Evolutionary conservation across 2,329 filamentous ascomycete species (phyloP).

Genomic region (Blastomyces emzantsi): DNA sequence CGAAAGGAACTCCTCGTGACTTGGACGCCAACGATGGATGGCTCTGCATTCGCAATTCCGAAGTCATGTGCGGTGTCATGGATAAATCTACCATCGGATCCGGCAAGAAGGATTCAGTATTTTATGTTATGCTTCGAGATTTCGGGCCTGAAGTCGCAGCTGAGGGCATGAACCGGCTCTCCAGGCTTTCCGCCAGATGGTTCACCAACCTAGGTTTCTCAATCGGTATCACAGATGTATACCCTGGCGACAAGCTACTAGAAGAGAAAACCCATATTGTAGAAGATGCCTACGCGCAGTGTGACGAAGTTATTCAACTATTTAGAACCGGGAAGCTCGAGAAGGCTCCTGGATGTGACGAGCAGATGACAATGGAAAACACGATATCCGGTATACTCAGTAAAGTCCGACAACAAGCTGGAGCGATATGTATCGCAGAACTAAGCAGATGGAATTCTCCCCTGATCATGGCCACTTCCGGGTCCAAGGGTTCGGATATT

Average conservation of each 20-base stretch:
- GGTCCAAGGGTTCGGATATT: slow-evolving; percentile 93
- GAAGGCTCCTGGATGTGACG: slow-evolving; percentile 79
- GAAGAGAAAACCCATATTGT: slow-evolving; percentile 68
- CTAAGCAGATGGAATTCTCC: slow-evolving; percentile 88
- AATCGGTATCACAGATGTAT: slow-evolving; percentile 92
- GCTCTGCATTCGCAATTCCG: slow-evolving; percentile 89
- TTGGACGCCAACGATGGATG: slow-evolving; percentile 84
- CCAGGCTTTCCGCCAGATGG: slow-evolving; percentile 80
- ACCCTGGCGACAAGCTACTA: slow-evolving; percentile 63
- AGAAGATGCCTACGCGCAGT: slow-evolving; percentile 65
- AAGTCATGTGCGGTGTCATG: slow-evolving; percentile 96
- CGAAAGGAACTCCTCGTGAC: slow-evolving; percentile 38
- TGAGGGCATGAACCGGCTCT: slow-evolving; percentile 84
- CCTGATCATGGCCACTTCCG: slow-evolving; percentile 92
- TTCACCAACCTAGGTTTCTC: slow-evolving; percentile 90
- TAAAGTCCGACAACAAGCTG: slow-evolving; percentile 82
- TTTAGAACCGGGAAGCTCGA: slow-evolving; percentile 74
- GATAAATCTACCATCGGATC: slow-evolving; percentile 96
- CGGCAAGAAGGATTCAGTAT: slow-evolving; percentile 95
- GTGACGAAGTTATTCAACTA: slow-evolving; percentile 70
- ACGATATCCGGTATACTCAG: slow-evolving; percentile 83
- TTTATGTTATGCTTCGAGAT: slow-evolving; percentile 93
- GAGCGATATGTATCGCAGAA: slow-evolving; percentile 80
- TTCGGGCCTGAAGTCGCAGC: slow-evolving; percentile 85
- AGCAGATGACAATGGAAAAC: slow-evolving; percentile 87